A percentile compares a stretch with the other conserved stretches of the same genome.
Evolutionary conservation across 2,329 filamentous ascomycete species (phyloP).

Genomic region (Cladosporium cucumerinum): DNA sequence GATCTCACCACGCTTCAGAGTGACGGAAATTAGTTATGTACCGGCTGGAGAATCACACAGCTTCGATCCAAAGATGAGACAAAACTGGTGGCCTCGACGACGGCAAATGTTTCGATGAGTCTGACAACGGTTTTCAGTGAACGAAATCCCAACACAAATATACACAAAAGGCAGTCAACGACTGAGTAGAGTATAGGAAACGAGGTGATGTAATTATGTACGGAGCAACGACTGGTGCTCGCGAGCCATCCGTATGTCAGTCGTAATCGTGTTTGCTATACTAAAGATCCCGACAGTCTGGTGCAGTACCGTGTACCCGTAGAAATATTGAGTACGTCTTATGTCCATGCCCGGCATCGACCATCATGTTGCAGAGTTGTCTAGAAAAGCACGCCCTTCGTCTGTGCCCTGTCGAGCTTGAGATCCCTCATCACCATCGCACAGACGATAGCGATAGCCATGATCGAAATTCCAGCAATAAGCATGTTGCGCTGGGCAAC

Average conservation of each 20-base stretch:
- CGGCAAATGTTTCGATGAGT: no score
- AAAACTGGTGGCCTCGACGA: no score
- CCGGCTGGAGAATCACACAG: no score
- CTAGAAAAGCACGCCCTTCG: constrained; percentile 16
- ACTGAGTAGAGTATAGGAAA: background rate
- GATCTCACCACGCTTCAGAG: no score
- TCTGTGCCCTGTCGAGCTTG: constrained; percentile 22
- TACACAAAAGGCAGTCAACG: no score
- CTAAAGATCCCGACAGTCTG: background rate
- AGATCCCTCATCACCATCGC: constrained; percentile 23
- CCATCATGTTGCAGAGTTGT: background rate
- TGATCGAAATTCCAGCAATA: constrained; percentile 30
- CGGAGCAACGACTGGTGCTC: background rate
- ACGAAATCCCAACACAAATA: no score
- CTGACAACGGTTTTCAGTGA: no score
- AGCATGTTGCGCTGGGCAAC: constrained; percentile 38
- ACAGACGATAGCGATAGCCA: constrained; percentile 18
- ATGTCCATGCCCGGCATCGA: background rate
- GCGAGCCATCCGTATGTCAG: background rate
- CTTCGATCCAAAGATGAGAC: no score
- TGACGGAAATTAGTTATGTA: no score
- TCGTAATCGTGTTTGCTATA: background rate
- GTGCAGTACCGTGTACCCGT: background rate
- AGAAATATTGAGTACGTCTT: background rate
- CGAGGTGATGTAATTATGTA: background rate